These are phyloP conservation scores for carrot (Daucus carota) DNA, from an alignment of 129 eudicot genomes.

Conservation along the genomic window DNA sequence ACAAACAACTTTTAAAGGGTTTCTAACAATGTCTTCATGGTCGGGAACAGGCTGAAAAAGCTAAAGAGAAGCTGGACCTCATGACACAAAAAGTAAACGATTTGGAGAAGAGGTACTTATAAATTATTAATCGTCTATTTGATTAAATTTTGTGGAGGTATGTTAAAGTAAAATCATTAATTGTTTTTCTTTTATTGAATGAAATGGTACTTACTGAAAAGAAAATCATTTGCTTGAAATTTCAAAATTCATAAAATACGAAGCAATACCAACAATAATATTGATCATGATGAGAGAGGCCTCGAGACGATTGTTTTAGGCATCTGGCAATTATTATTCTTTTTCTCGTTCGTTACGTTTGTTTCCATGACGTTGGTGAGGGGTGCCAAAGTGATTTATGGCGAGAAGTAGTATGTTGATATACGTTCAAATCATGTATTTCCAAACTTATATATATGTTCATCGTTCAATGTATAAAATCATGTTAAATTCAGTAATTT, in stretches of 20 bases:
- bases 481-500: too few relatives aligned
- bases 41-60: slow-evolving; percentile 65
- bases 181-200: too few relatives aligned
- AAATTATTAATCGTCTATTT: neutral
- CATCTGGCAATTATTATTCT: too few relatives aligned
- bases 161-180: neutral
- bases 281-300: neutral
- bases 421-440: too few relatives aligned
- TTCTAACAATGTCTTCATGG: slow-evolving; percentile 17
- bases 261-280: neutral
- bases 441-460: too few relatives aligned
- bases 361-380: too few relatives aligned
- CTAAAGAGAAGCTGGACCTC: slow-evolving; percentile 71
- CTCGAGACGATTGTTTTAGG: neutral
- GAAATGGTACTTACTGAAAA: too few relatives aligned
- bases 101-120: slow-evolving; percentile 44
- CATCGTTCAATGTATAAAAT: too few relatives aligned
- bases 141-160: neutral
- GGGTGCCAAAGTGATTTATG: too few relatives aligned
- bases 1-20: neutral
- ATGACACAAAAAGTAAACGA: slow-evolving; percentile 42
- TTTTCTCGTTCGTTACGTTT: too few relatives aligned
- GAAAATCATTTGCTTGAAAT: neutral
- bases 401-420: too few relatives aligned
- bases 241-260: neutral